Evolutionary conservation across 75 land plant species (phyloP).

Genomic region (Gnetum montanum): DNA sequence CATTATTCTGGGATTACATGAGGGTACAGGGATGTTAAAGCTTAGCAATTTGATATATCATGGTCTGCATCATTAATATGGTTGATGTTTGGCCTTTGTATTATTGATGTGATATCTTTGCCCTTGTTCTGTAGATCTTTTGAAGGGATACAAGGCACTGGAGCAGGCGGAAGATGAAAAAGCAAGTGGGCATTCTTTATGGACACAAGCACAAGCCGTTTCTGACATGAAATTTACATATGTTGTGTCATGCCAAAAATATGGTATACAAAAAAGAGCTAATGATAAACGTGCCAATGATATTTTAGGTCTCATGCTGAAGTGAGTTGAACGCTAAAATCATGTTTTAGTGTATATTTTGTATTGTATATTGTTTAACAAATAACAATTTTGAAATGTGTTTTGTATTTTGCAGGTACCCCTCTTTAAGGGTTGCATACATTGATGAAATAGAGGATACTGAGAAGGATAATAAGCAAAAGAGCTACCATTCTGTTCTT

Average conservation of each 20-base stretch:
- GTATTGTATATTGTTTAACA: too few species aligned
- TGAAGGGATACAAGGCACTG: slow-evolving; percentile 1
- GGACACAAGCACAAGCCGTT: slow-evolving; percentile 67
- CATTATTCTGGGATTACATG: too few species aligned
- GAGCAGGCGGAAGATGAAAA: slow-evolving; percentile 1
- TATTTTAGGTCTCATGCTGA: slow-evolving; percentile 65
- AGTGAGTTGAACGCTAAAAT: slow-evolving; percentile 19
- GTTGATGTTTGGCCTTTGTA: too few species aligned
- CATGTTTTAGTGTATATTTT: too few species aligned
- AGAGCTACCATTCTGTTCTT: slow-evolving; percentile 84
- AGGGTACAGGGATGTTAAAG: too few species aligned
- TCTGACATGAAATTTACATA: slow-evolving; percentile 93
- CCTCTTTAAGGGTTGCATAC: slow-evolving; percentile 87
- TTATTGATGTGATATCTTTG: too few species aligned
- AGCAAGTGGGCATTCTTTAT: slow-evolving; percentile 44
- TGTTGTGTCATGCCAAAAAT: slow-evolving; percentile 76
- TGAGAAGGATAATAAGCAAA: slow-evolving; percentile 51
- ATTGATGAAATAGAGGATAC: slow-evolving; percentile 80
- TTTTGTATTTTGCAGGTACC: slow-evolving; percentile 39
- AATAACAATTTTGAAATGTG: background rate
- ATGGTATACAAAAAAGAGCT: slow-evolving; percentile 62
- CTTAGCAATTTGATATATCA: too few species aligned
- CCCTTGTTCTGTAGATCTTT: slow-evolving; percentile 1
- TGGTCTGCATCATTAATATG: too few species aligned
- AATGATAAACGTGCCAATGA: slow-evolving; percentile 63